Percentiles rank a stretch among this genome's conserved stretches.
These are phyloP conservation scores for Globisporangium paroecandrum DNA, from an alignment of 352 stramenopile genomes.

Conservation along the genomic window DNA sequence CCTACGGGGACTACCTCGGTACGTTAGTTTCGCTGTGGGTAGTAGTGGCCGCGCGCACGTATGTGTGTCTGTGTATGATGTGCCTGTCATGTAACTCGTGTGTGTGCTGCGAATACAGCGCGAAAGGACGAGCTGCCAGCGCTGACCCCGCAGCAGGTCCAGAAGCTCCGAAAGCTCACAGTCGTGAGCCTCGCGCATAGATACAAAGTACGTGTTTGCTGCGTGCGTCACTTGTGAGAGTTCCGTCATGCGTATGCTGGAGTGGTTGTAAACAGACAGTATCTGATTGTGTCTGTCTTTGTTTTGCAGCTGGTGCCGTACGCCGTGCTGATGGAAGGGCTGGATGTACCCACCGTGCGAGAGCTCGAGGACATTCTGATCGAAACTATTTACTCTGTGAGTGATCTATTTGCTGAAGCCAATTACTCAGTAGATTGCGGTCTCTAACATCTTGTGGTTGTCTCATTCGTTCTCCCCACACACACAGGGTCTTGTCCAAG, in stretches of 20 bases:
- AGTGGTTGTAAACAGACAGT: not conserved
- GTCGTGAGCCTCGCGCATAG: constrained; percentile 81
- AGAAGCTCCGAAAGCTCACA: constrained; percentile 90
- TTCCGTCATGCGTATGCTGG: not conserved
- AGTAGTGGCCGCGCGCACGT: not conserved
- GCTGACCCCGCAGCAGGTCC: constrained; percentile 62
- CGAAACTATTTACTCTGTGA: constrained; percentile 90
- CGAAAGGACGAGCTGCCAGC: constrained; percentile 61
- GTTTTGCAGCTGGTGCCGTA: constrained; percentile 74
- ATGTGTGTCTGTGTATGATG: not conserved
- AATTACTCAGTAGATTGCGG: not conserved
- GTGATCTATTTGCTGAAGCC: not conserved
- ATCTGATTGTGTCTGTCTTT: not conserved
- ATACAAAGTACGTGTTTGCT: constrained; percentile 53
- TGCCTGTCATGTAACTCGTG: not conserved
- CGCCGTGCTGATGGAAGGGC: constrained; percentile 62
- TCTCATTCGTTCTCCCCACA: no score
- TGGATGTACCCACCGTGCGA: constrained; percentile 78
- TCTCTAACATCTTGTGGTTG: not conserved
- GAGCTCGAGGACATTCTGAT: constrained; percentile 93
- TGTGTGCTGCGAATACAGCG: constrained; percentile 21
- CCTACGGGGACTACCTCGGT: constrained; percentile 84
- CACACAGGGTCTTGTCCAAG: constrained; percentile 79
- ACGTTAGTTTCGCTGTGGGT: constrained; percentile 9
- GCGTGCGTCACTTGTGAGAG: not conserved